Conservation (phyloP, 2,329 filamentous ascomycete genomes). For the Cyphellophora europaea region DNA sequence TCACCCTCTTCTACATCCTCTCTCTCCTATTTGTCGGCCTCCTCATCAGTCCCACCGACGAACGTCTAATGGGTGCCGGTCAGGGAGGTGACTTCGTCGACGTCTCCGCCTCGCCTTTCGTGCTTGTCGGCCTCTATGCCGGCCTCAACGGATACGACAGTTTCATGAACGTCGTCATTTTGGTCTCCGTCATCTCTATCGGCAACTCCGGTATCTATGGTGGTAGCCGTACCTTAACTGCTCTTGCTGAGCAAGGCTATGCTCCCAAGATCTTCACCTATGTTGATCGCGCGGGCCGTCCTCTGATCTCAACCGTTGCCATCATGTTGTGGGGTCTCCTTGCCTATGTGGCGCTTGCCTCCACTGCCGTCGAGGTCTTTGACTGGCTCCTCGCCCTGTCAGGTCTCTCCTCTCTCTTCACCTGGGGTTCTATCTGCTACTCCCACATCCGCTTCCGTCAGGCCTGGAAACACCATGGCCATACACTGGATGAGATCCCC, state of each 20-base stretch:
- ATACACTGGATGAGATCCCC: conserved; percentile 65
- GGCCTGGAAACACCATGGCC: conserved; percentile 64
- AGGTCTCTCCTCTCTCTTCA: conserved; percentile 55
- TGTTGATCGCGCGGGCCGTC: conserved; percentile 35
- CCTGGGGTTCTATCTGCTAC: conserved; percentile 59
- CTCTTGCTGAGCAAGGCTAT: conserved; percentile 38
- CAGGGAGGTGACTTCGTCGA: too few species aligned
- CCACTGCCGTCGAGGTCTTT: conserved; percentile 44
- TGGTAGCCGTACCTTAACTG: conserved; percentile 47
- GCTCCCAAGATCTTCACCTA: conserved; percentile 35
- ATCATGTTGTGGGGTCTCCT: conserved; percentile 30
- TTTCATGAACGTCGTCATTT: conserved; percentile 59
- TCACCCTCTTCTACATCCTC: conserved; percentile 40
- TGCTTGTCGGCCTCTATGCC: conserved; percentile 53
- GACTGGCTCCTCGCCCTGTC: conserved; percentile 57
- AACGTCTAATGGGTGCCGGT: too few species aligned
- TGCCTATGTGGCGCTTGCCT: conserved; percentile 28
- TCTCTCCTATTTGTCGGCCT: conserved; percentile 35
- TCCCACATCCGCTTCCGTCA: conserved; percentile 80
- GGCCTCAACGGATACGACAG: conserved; percentile 52
- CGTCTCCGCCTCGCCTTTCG: conserved; percentile 50
- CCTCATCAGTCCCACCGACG: too few species aligned
- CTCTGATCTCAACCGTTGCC: conserved; percentile 28
- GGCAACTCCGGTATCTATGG: conserved; percentile 50
- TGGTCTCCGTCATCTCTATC: conserved; percentile 50